phyloP scores from a whole-genome alignment of 2,329 filamentous ascomycete genomes.

The Colletotrichum tropicale region DNA sequence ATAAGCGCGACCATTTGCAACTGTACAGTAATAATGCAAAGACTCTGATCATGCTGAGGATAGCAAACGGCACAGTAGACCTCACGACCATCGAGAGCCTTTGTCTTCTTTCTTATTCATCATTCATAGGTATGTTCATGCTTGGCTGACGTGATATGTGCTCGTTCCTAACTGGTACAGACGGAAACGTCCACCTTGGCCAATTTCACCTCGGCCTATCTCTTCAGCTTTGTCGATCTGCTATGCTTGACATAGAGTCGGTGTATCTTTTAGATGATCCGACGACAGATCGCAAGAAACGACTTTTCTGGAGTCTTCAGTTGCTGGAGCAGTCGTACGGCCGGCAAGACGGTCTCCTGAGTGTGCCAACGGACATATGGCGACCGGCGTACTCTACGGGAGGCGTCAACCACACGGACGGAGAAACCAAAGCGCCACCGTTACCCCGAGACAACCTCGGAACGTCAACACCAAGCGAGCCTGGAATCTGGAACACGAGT shows the following conservation, averaged over 20 bases:
- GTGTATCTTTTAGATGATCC: conserved; percentile 39
- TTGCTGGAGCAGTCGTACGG: conserved; percentile 55
- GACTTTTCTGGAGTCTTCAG: conserved; percentile 57
- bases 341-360: conserved; percentile 47
- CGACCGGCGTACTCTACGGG: conserved; percentile 36
- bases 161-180: conserved; percentile 30
- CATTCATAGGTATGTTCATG: conserved; percentile 46
- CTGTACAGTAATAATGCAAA: conserved; percentile 43
- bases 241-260: conserved; percentile 49
- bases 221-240: conserved; percentile 54
- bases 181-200: conserved; percentile 52
- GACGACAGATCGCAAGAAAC: conserved; percentile 47
- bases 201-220: conserved; percentile 55
- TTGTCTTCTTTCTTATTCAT: conserved; percentile 53
- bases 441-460: conserved; percentile 50
- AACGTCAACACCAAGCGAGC: conserved; percentile 40
- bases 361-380: conserved; percentile 44
- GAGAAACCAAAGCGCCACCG: conserved; percentile 40
- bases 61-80: conserved; percentile 54
- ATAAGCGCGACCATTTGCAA: conserved; percentile 35
- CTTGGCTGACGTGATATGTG: not conserved
- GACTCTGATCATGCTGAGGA: conserved; percentile 50
- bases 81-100: conserved; percentile 54
- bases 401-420: conserved; percentile 26
- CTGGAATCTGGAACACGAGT: conserved; percentile 55